Percentiles rank a stretch among this genome's conserved stretches.
Evolutionary conservation across 2,329 filamentous ascomycete genomes (phyloP).

Genomic region (Alternaria sp.): DNA sequence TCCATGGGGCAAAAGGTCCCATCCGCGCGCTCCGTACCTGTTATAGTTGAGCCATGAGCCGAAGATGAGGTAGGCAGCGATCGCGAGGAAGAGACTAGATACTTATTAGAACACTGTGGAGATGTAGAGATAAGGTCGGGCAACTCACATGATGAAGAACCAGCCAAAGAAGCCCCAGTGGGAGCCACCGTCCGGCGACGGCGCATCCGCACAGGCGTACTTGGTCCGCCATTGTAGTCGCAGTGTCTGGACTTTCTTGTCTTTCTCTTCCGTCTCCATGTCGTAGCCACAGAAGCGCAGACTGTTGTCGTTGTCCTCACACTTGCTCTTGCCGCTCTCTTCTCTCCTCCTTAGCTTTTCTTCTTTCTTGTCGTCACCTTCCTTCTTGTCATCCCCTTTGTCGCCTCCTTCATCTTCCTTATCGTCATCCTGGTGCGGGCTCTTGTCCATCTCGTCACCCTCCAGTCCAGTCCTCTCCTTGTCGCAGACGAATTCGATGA

Average conservation of each 20-base stretch:
- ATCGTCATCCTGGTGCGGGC: slow-evolving; percentile 59
- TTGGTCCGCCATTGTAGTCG: slow-evolving; percentile 86
- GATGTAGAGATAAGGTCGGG: background rate
- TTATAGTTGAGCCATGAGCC: slow-evolving; percentile 99
- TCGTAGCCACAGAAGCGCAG: slow-evolving; percentile 80
- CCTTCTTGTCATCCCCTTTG: slow-evolving; percentile 28
- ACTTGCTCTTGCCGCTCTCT: slow-evolving; percentile 45
- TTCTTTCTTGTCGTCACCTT: slow-evolving; percentile 23
- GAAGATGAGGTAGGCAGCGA: slow-evolving; percentile 92
- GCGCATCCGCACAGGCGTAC: slow-evolving; percentile 70
- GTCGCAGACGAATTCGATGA: slow-evolving; percentile 88
- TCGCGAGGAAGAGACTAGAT: slow-evolving; percentile 78
- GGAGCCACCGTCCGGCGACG: slow-evolving; percentile 55
- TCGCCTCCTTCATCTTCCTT: slow-evolving; percentile 55
- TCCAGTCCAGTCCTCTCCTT: slow-evolving; percentile 74
- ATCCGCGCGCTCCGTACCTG: slow-evolving; percentile 90
- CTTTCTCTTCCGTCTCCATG: slow-evolving; percentile 52
- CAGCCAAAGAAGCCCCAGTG: slow-evolving; percentile 98
- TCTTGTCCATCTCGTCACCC: slow-evolving; percentile 64
- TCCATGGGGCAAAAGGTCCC: slow-evolving; percentile 91
- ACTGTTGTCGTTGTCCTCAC: slow-evolving; percentile 53
- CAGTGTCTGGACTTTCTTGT: slow-evolving; percentile 65
- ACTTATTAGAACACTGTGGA: background rate
- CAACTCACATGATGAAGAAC: slow-evolving; percentile 85
- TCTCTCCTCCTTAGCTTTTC: slow-evolving; percentile 28